Evolutionary conservation across 2,329 filamentous ascomycete species (phyloP).

Genomic region (Neofusicoccum kwambonambiense): DNA sequence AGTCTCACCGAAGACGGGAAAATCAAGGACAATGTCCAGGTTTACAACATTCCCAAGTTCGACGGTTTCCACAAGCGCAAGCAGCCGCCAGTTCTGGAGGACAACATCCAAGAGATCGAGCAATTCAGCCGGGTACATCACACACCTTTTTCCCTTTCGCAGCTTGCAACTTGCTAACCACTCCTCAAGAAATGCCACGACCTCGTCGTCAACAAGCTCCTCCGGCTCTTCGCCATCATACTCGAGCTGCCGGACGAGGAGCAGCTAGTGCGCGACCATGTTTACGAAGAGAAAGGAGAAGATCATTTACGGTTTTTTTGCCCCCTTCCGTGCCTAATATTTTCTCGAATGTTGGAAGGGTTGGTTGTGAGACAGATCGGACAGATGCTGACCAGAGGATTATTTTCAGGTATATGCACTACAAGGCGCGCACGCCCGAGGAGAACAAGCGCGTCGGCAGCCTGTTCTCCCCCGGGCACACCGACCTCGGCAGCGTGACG

Average conservation of each 20-base stretch:
- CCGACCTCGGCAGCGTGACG: slow-evolving; percentile 57
- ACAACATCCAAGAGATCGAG: slow-evolving; percentile 57
- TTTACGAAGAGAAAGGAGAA: slow-evolving; percentile 58
- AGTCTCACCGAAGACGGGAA: slow-evolving; percentile 33
- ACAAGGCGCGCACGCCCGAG: slow-evolving; percentile 50
- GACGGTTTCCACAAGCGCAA: slow-evolving; percentile 35
- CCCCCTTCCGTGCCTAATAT: no score
- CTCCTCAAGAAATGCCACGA: slow-evolving; percentile 45
- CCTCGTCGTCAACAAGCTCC: slow-evolving; percentile 57
- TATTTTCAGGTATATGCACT: slow-evolving; percentile 64
- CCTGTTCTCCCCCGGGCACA: slow-evolving; percentile 53
- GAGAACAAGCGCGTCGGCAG: slow-evolving; percentile 47
- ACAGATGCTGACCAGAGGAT: slow-evolving; percentile 42
- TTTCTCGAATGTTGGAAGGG: no score
- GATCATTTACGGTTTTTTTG: slow-evolving; percentile 52
- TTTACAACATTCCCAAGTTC: slow-evolving; percentile 62
- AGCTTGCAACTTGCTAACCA: neutral
- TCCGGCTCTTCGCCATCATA: slow-evolving; percentile 61
- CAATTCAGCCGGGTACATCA: slow-evolving; percentile 39
- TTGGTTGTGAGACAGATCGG: no score
- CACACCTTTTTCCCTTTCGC: no score
- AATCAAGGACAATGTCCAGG: slow-evolving; percentile 56
- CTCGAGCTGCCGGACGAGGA: slow-evolving; percentile 61
- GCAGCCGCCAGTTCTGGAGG: slow-evolving; percentile 50
- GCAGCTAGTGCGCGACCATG: slow-evolving; percentile 55